Evolutionary conservation across 352 stramenopile species (phyloP).

Genomic region (Phytopythium chamaehyphon): DNA sequence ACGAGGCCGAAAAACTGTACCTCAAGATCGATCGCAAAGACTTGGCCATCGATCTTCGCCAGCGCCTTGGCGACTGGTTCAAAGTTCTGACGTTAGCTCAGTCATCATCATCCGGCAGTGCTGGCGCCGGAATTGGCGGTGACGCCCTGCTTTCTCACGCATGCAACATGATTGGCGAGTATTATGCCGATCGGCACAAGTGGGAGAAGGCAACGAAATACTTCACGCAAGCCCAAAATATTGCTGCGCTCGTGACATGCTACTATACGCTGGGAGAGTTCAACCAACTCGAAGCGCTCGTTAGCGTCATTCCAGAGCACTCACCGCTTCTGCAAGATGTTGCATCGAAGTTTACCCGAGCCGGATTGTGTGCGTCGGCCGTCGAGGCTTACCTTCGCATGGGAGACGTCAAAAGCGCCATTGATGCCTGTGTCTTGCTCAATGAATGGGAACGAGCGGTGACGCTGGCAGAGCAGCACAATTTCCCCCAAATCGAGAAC

Average conservation of each 20-base stretch:
- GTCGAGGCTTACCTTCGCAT: conserved; percentile 87
- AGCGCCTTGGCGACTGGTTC: conserved; percentile 91
- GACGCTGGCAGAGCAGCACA: conserved; percentile 86
- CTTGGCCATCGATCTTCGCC: conserved; percentile 88
- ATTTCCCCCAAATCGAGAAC: conserved; percentile 94
- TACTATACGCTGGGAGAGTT: conserved; percentile 91
- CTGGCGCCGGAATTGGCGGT: conserved; percentile 41
- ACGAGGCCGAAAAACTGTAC: conserved; percentile 90
- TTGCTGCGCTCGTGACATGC: conserved; percentile 75
- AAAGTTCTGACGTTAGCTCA: conserved; percentile 86
- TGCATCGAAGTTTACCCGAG: conserved; percentile 84
- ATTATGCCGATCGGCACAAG: conserved; percentile 89
- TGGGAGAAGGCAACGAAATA: conserved; percentile 93
- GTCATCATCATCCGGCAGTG: conserved; percentile 10
- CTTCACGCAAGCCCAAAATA: conserved; percentile 82
- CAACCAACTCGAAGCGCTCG: conserved; percentile 79
- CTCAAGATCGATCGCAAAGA: conserved; percentile 94
- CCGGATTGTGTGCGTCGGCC: conserved; percentile 77
- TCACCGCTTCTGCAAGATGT: conserved; percentile 81
- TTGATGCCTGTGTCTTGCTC: conserved; percentile 90
- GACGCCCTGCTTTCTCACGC: conserved; percentile 79
- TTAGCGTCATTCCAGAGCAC: conserved; percentile 81
- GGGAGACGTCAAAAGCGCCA: conserved; percentile 89
- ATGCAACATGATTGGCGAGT: conserved; percentile 90
- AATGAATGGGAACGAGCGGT: conserved; percentile 93